Evolutionary conservation across 345 rosid genomes (phyloP).

Genomic region (Salix suchowensis): DNA sequence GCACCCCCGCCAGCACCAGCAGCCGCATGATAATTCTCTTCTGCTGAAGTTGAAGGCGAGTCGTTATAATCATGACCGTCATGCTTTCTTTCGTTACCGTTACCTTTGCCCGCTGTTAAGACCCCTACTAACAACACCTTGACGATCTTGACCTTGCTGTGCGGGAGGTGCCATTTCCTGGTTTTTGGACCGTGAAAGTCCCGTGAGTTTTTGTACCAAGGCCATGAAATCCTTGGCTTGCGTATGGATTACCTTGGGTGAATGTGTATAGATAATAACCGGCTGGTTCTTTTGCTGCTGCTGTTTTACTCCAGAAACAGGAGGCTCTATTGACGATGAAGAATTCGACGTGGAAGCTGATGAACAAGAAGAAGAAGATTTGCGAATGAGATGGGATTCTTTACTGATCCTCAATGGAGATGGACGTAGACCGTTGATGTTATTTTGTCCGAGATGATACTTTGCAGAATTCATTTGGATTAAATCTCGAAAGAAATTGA

Average conservation of each 20-base stretch:
- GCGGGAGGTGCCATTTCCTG: background rate
- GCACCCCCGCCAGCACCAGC: background rate
- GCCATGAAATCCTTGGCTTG: constrained; percentile 23
- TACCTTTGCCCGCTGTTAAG: background rate
- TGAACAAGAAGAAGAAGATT: background rate
- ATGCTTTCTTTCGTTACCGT: background rate
- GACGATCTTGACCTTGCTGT: background rate
- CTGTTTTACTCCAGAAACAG: background rate
- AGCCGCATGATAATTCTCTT: background rate
- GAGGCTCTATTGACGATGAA: background rate
- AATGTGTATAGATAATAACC: constrained; percentile 15
- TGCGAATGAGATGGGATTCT: constrained; percentile 15
- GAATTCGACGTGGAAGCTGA: background rate
- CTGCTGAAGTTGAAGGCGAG: constrained; percentile 6
- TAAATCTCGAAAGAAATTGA: background rate
- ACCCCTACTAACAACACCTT: background rate
- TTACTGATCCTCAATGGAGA: constrained; percentile 15
- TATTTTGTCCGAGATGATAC: background rate
- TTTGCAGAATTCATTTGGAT: constrained; percentile 11
- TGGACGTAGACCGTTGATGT: constrained; percentile 17
- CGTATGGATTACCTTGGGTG: constrained; percentile 23
- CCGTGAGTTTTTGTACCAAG: constrained; percentile 24
- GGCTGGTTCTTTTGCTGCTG: constrained; percentile 1
- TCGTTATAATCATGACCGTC: background rate
- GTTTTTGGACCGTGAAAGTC: background rate